Conservation (phyloP, 108 stramenopile species). For the Fragilaria crotonensis region DNA sequence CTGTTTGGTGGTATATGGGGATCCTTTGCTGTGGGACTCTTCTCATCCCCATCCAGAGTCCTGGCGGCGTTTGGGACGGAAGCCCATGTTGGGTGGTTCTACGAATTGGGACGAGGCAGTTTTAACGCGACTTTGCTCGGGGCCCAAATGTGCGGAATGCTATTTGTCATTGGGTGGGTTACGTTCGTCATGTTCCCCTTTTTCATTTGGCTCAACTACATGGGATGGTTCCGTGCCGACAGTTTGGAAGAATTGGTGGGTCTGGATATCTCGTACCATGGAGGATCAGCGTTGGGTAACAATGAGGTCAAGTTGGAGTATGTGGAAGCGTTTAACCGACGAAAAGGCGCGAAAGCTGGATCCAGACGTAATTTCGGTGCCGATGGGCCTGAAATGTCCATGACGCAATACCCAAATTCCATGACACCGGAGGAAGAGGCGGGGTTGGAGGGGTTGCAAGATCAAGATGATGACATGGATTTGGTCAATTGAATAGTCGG, state of each 20-base stretch:
- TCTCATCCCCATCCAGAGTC: conserved; percentile 46
- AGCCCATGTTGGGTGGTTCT: conserved; percentile 56
- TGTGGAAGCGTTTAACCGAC: conserved; percentile 30
- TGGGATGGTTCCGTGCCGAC: conserved; percentile 44
- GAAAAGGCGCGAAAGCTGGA: not conserved
- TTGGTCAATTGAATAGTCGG: too few species aligned
- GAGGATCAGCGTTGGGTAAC: conserved; percentile 16
- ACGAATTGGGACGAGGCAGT: conserved; percentile 31
- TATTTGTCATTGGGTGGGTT: conserved; percentile 78
- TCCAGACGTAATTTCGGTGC: not conserved
- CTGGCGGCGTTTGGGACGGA: conserved; percentile 21
- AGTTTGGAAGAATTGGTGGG: conserved; percentile 51
- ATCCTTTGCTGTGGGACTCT: conserved; percentile 67
- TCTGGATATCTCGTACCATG: conserved; percentile 43
- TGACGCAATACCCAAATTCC: not conserved
- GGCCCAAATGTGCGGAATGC: conserved; percentile 49
- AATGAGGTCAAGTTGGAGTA: conserved; percentile 39
- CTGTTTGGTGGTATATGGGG: conserved; percentile 86
- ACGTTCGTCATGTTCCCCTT: conserved; percentile 52
- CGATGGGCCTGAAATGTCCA: not conserved
- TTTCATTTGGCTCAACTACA: conserved; percentile 37
- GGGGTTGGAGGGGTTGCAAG: not conserved
- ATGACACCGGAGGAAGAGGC: not conserved
- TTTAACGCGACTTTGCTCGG: conserved; percentile 44
- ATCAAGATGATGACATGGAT: not conserved